Percentiles rank a stretch among this genome's conserved stretches.
These are phyloP conservation scores for Epichloe amarillans DNA, from an alignment of 2,329 filamentous ascomycete genomes.

Conservation along the genomic window DNA sequence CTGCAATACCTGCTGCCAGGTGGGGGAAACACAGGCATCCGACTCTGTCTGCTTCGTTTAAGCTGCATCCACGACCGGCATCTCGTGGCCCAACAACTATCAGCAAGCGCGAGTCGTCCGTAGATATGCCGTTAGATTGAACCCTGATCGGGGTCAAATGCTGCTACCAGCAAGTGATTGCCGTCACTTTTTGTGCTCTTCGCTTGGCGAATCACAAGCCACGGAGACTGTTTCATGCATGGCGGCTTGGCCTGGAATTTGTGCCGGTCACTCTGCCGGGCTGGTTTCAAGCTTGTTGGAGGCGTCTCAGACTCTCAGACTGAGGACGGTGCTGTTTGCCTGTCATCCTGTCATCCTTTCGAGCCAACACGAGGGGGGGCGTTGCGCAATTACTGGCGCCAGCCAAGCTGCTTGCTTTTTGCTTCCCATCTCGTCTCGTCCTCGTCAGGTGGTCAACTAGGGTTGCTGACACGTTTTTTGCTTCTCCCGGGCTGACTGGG, in stretches of 20 bases:
- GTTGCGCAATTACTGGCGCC: not conserved
- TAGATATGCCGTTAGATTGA: too few relatives aligned
- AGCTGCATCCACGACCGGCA: too few relatives aligned
- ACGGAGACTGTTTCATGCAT: not conserved
- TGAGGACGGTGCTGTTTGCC: not conserved
- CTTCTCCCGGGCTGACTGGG: not conserved
- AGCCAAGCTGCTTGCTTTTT: not conserved
- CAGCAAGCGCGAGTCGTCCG: too few relatives aligned
- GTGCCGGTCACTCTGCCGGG: not conserved
- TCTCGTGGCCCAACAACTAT: too few relatives aligned
- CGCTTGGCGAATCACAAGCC: not conserved
- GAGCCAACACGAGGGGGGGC: not conserved
- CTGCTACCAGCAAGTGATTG: too few relatives aligned
- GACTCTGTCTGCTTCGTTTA: too few relatives aligned
- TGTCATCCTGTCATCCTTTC: not conserved
- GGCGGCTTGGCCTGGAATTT: not conserved
- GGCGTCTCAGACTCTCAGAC: too few relatives aligned
- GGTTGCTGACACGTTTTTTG: not conserved
- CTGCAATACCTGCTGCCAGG: too few relatives aligned
- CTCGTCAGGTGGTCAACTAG: not conserved
- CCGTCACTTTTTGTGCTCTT: too few relatives aligned
- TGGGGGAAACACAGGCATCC: too few relatives aligned
- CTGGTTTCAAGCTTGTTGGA: not conserved
- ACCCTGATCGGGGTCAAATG: too few relatives aligned
- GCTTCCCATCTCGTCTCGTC: not conserved